These are phyloP conservation scores for Xylogone sp. DNA, from an alignment of 2,329 filamentous ascomycete species.

Conservation along the genomic window DNA sequence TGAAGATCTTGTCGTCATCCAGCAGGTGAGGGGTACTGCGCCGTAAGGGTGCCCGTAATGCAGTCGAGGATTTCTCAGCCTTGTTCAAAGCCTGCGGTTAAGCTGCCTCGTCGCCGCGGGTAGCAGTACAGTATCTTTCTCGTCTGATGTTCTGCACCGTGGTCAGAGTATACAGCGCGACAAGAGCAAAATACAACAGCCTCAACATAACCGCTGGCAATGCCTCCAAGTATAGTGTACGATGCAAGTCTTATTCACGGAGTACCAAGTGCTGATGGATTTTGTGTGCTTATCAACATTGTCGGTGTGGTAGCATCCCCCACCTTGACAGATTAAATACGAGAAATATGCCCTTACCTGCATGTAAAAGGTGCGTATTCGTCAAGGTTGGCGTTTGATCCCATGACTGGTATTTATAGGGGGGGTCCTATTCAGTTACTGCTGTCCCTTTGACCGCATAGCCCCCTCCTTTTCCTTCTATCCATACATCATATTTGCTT, in stretches of 20 bases:
- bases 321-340: not conserved
- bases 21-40: not conserved
- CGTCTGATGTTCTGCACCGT: too few species aligned
- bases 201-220: too few species aligned
- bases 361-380: not conserved
- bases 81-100: not conserved
- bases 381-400: not conserved
- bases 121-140: too few species aligned
- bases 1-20: not conserved
- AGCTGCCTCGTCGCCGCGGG: too few species aligned
- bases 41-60: too few species aligned
- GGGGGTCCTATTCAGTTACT: conserved; percentile 7
- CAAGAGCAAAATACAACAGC: too few species aligned
- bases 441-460: conserved; percentile 59
- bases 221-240: too few species aligned
- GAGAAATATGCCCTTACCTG: not conserved
- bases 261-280: not conserved
- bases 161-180: too few species aligned
- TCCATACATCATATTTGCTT: conserved; percentile 58
- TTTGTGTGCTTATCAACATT: not conserved
- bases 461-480: conserved; percentile 57
- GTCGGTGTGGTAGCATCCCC: not conserved
- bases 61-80: not conserved
- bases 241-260: not conserved
- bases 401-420: not conserved